Base-by-base conservation (phyloP, 371 early-diverging fungal genomes). In the Rhizopus delemar region DNA sequence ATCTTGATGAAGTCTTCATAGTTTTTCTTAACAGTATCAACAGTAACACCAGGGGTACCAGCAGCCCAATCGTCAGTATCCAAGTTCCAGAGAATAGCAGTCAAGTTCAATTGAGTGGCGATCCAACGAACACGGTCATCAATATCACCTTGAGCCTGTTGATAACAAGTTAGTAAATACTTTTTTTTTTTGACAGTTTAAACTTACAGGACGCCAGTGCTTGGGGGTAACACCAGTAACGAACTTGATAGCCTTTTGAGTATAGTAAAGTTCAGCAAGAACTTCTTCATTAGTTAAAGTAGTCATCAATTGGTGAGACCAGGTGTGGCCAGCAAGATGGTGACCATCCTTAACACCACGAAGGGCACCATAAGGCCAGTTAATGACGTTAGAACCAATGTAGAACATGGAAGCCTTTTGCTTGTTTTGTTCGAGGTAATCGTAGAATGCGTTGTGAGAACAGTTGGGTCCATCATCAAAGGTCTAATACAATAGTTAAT, bases 121-220 rank as follows among this genome's bases (percentile, higher is more conserved):
- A 80, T 73, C 71, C 77, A 74, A 33, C 83, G 81, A 46, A 83
- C 80, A 62, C 84, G 80, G 52, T 79, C 80, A 63, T 84, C 83
- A 39, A 78, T 57, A 60, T 81, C 83, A 62, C 78, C 77, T 53
- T 67, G 70, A 22, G 80, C 74, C 78, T 77, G 59, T 53, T 13
- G 13, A 36, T 31, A 57, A 46, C 35, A 46, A 48, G n/a, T 35
- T n/a, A 11, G 48, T 43, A 50, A 36, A 15, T 33, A 54, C n/a
- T 22, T 36, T 22, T 22, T 22, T 22, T 22, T 22, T 22, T 22
- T 22, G 22, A 22, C 22, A 22, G 22, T 2, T 22, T 22, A 34
- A 22, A 65, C 68, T 69, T 75, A 71, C 77, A 51, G 84, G 85
- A 31, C 85, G 77, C 78, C 75, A 81, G 71, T 87, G 75, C n/a